Evolutionary conservation across 2,329 filamentous ascomycete species (phyloP), one percentile per base, ranked within the genome.

Genomic region (Nigrospora osmanthi): DNA sequence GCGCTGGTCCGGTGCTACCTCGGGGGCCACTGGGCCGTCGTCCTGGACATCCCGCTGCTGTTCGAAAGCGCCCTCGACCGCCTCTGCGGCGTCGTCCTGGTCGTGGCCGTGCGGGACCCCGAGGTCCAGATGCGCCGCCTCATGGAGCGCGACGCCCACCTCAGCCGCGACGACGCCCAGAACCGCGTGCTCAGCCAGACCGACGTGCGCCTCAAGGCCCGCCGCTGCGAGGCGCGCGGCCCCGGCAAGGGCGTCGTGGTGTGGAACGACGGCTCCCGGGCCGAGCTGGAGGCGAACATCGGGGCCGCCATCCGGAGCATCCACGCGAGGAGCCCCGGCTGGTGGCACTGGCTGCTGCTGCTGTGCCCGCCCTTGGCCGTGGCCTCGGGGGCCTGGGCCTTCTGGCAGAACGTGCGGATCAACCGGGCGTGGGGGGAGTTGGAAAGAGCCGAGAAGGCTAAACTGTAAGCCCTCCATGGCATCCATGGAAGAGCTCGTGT

Each of bases 41-140:
- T 98, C 33, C 73, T 97, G 14, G 93, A 98, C 60, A 83, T 98
- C 10, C 93, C 93, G 42, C 70, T 98, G 44, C 74, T 98, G 36
- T 96, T 96, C 56, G 93, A 98, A 72, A 85, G 81, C 54, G 81
- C 82, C 3, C 82, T 95, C 65, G 93, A 98, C 64, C 71, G 81
- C 35, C 79, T 95, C 53, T 96, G 90, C 59, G 89, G 89, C 4
- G 83, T 81, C 0, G 85, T 95, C 14, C 67, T 95, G 48, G 89
- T 98, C 0, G 91, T 97, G 2, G 89, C 85, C 0, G 89, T 97
- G 16, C 72, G 69, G 11, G 87, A 95, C 54, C 83, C 87, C 0
- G 78, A 75, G 49, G 76, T 90, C 39, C 93, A 98, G 72, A 91
- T 96, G 78, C 68, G 76, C 58, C 72, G 93, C 46, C 66, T 98